Base-by-base conservation (phyloP, 2,329 filamentous ascomycete species). In the Sordariomycetes sp. region DNA sequence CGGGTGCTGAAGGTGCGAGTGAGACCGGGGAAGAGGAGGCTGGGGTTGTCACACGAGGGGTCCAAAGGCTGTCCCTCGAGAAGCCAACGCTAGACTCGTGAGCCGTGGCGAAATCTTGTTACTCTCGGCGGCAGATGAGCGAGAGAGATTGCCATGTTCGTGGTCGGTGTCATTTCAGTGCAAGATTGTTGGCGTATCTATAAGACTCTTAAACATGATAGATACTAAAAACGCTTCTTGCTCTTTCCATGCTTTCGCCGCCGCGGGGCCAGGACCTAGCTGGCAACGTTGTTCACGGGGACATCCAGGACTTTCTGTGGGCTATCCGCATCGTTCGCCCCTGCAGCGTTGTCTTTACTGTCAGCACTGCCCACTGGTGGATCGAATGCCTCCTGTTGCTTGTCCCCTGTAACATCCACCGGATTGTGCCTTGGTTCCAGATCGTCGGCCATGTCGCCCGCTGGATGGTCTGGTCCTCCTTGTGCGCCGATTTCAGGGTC, bases 51-150 rank as follows among this genome's bases (percentile, higher is more conserved):
- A 69, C 73, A 50, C 64, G 67, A 28, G 66, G 65, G 58, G 61
- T 78, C 58, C 68, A 66, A 62, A 68, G 66, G 54, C 67, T 77
- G 70, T 70, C 71, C 18, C 63, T 78, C 55, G 66, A 70, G 46
- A 68, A 73, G 46, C 24, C 28, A 28, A 50, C 16, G 32, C 43
- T 53, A 22, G 7, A 57, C 7, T 20, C 34, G 46, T 24, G 16
- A 20, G 22, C 52, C 18, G 18, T n/a, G 25, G 25, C 24, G 28
- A n/a, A 20, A 20, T 32, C 28, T 16, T 34, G 18, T 34, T 2
- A 25, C 28, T 22, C 34, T 35, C 28, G n/a, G 3, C 28, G 16
- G 10, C 43, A 51, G 20, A 8, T 8, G 46, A 46, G 40, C 6
- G 14, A 18, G 18, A 18, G 40, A 7, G 40, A 8, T 16, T n/a